Evolutionary conservation across 2,329 filamentous ascomycete species (phyloP).

Genomic region (Magnaporthiopsis incrustans): DNA sequence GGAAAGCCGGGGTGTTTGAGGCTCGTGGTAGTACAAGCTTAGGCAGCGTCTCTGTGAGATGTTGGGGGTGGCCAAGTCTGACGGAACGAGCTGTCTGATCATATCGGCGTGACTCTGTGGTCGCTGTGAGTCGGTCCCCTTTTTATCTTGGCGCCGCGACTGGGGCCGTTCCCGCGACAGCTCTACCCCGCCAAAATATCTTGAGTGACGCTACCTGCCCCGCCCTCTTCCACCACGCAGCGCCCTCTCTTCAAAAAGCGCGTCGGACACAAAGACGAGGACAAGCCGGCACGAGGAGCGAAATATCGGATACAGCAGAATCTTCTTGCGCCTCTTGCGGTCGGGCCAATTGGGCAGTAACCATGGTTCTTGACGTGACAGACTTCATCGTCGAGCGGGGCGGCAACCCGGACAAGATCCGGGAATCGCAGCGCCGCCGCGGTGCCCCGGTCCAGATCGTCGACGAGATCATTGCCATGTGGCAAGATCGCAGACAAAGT

Average conservation of each 20-base stretch:
- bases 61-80: background rate
- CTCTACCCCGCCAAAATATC: constrained; percentile 8
- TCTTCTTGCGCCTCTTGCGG: background rate
- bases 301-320: no score
- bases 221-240: background rate
- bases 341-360: background rate
- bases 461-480: constrained; percentile 82
- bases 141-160: background rate
- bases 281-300: no score
- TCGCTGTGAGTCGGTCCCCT: background rate
- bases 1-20: background rate
- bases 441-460: constrained; percentile 75
- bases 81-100: background rate
- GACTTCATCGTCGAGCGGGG: constrained; percentile 82
- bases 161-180: background rate
- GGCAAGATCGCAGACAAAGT: constrained; percentile 72
- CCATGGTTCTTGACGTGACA: constrained; percentile 62
- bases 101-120: background rate
- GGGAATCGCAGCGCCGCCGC: constrained; percentile 77
- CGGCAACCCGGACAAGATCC: constrained; percentile 84
- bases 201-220: background rate
- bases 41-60: background rate
- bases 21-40: background rate
- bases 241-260: background rate
- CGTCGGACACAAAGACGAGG: no score